Conservation (phyloP, 164 flowering plant species). For the Magnolia changhungtana region DNA sequence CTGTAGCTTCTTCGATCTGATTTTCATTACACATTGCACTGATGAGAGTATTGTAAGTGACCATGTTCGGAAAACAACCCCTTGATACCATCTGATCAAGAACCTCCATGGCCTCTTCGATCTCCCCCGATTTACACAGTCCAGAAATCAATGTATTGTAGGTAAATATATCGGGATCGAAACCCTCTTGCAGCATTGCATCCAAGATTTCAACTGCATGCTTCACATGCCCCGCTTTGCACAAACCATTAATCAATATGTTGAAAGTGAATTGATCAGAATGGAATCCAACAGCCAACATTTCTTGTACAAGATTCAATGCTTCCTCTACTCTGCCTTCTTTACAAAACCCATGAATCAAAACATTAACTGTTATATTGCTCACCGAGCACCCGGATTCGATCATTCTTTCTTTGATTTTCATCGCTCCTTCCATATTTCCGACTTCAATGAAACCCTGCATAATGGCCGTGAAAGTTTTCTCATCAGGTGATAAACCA, state of each 20-base stretch:
- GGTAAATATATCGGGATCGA: constrained; percentile 70
- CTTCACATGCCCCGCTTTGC: constrained; percentile 62
- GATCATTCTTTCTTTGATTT: constrained; percentile 63
- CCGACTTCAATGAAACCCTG: constrained; percentile 83
- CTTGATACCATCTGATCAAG: constrained; percentile 60
- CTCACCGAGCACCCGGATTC: constrained; percentile 39
- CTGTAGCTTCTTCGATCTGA: constrained; percentile 67
- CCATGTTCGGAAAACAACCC: constrained; percentile 63
- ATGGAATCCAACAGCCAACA: constrained; percentile 50
- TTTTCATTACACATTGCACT: constrained; percentile 72
- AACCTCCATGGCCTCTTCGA: constrained; percentile 63
- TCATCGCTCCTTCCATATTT: constrained; percentile 66
- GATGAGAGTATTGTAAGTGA: constrained; percentile 76
- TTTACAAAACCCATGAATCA: constrained; percentile 79
- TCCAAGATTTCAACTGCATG: constrained; percentile 79
- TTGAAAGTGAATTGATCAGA: constrained; percentile 79
- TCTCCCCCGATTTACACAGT: constrained; percentile 59
- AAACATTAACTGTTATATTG: constrained; percentile 57
- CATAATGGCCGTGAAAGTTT: constrained; percentile 76
- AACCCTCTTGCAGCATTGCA: constrained; percentile 78
- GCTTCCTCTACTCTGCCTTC: constrained; percentile 69
- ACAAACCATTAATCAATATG: constrained; percentile 69
- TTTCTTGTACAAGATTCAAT: constrained; percentile 50
- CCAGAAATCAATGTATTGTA: constrained; percentile 78
- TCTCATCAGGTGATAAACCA: constrained; percentile 77